These are phyloP conservation scores for Aspergillus ochraceoroseus DNA, from an alignment of 2,329 filamentous ascomycete species.

Conservation along the genomic window DNA sequence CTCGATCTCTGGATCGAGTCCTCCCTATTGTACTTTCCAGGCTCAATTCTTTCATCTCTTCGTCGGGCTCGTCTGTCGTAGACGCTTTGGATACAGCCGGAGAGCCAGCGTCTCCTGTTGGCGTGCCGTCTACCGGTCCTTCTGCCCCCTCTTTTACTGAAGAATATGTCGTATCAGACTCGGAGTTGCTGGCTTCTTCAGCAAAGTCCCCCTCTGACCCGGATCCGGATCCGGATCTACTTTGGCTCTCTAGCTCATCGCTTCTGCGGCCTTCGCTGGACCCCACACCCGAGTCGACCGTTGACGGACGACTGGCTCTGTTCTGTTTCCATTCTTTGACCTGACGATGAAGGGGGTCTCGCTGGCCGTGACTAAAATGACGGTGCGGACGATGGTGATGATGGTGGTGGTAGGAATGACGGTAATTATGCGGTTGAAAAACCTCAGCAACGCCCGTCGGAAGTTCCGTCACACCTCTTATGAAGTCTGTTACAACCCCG, in stretches of 20 bases:
- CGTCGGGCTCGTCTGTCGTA: not conserved
- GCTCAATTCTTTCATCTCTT: constrained; percentile 1
- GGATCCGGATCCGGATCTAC: too few species aligned
- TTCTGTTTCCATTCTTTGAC: constrained; percentile 2
- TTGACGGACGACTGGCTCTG: not conserved
- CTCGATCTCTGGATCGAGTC: constrained; percentile 6
- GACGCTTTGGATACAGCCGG: not conserved
- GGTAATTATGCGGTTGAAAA: constrained; percentile 6
- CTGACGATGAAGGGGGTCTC: not conserved
- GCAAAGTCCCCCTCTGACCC: too few species aligned
- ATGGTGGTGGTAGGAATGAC: not conserved
- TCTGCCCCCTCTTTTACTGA: too few species aligned
- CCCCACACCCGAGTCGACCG: not conserved
- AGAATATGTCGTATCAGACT: too few species aligned
- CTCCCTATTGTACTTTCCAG: constrained; percentile 15
- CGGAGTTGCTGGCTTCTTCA: too few species aligned
- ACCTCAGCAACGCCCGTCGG: constrained; percentile 48
- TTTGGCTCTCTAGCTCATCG: not conserved
- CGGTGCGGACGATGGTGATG: constrained; percentile 2
- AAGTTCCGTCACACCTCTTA: constrained; percentile 75
- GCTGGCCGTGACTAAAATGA: constrained; percentile 1
- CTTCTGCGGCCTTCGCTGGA: not conserved
- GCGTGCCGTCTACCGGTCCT: too few species aligned
- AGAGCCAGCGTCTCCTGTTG: not conserved
- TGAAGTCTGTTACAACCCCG: constrained; percentile 74